Conservation (phyloP, 75 land plant species). For the Pinus albicaulis region DNA sequence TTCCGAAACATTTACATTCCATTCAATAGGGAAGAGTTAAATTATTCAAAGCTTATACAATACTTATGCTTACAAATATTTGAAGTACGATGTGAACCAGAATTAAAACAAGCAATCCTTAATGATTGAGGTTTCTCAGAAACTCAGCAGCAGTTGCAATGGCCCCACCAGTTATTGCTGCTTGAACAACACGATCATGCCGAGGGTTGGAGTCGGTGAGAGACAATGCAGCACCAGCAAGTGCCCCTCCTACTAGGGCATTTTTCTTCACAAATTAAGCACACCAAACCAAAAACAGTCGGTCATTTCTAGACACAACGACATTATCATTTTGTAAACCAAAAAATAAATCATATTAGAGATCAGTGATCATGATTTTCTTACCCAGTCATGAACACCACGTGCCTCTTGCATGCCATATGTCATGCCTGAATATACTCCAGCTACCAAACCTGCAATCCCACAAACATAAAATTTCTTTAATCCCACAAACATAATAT, state of each 20-base stretch:
- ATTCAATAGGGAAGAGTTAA: no score
- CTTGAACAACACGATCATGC: conserved; percentile 27
- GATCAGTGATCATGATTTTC: neutral
- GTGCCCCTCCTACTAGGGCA: conserved; percentile 40
- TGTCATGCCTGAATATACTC: conserved; percentile 37
- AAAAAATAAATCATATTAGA: no score
- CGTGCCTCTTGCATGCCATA: conserved; percentile 42
- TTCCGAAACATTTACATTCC: no score
- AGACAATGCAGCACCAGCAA: conserved; percentile 45
- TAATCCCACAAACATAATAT: neutral
- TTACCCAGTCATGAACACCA: conserved; percentile 48
- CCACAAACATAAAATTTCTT: neutral
- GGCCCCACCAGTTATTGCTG: conserved; percentile 45
- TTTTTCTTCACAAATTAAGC: conserved; percentile 25
- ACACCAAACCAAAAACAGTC: neutral
- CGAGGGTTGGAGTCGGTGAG: conserved; percentile 38
- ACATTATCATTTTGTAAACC: no score
- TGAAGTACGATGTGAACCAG: no score
- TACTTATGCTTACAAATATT: no score
- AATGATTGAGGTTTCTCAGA: conserved; percentile 25
- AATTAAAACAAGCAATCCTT: neutral
- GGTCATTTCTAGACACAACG: neutral
- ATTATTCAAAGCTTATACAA: no score
- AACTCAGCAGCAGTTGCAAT: conserved; percentile 50
- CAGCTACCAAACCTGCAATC: conserved; percentile 31